Evolutionary conservation across 768 basidiomycete species (phyloP), one percentile per base, ranked within the genome.

Genomic region (Gloeopeniophorella convolvens): DNA sequence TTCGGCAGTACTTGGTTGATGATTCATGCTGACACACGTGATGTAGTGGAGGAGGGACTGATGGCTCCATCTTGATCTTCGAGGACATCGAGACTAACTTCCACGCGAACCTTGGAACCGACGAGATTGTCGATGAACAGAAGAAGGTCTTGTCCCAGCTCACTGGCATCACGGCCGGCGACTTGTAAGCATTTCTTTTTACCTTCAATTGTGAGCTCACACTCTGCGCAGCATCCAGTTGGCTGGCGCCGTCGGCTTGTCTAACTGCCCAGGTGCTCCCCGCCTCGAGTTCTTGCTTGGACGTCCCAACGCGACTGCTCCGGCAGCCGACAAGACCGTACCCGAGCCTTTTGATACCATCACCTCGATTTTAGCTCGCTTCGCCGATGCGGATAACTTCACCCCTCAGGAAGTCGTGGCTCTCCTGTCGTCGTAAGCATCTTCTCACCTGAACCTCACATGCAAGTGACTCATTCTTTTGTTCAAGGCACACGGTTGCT

Each of bases 61-160:
- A 79, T 50, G 78, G 75, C 24, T 77, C 75, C 4, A 71, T 78
- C 52, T 66, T 75, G 51, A 62, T 65, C 1, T 78, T 79, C 63
- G 57, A 61, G 20, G 63, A 68, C 8, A 67, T 69, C 31, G 77
- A 77, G 57, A 62, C 68, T 18, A 49, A 56, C 7, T 78, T 72
- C 62, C 58, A 63, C 7, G 72, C 74, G 4, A 77, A 76, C 57
- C 54, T 50, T 21, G 75, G 75, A 23, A 56, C 61, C 56, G 70
- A 73, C 51, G 72, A 70, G 15, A 68, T 73, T 45, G 64, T 74
- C 37, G 66, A 65, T 3, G 60, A 50, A 1, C 65, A 72, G 51
- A 63, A 60, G 28, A 66, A 65, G 4, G 64, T 73, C 62, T 48
- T 71, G 32, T 51, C 54, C 20, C 63, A 60, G 31, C 64, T 71